Evolutionary conservation across 2,329 filamentous ascomycete genomes (phyloP).

Genomic region (Hymenoscyphus infarciens): DNA sequence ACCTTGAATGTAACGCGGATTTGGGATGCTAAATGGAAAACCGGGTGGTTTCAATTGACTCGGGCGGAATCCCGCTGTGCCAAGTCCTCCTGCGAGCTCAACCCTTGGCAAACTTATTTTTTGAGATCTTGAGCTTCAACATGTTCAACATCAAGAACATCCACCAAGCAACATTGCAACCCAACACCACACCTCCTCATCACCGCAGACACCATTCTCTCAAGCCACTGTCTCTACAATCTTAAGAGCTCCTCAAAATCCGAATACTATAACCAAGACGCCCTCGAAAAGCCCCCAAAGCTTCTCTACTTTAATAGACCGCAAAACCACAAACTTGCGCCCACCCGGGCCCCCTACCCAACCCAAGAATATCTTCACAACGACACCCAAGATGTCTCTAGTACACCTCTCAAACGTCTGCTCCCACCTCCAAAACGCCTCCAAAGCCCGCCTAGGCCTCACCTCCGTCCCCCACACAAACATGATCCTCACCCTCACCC

Average conservation of each 20-base stretch:
- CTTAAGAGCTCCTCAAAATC: background rate
- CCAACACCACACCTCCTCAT: background rate
- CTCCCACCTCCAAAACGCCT: conserved; percentile 72
- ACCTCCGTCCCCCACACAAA: conserved; percentile 67
- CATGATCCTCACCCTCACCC: conserved; percentile 59
- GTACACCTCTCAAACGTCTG: conserved; percentile 67
- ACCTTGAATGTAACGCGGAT: background rate
- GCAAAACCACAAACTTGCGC: conserved; percentile 19
- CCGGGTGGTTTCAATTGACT: too few relatives aligned
- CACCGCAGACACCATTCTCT: background rate
- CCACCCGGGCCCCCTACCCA: conserved; percentile 23
- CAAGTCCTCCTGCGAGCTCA: background rate
- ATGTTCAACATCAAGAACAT: background rate
- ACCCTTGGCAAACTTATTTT: conserved; percentile 4
- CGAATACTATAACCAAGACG: too few relatives aligned
- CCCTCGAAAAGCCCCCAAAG: background rate
- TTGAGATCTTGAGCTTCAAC: background rate
- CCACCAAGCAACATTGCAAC: background rate
- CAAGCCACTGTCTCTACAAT: background rate
- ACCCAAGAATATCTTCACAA: background rate
- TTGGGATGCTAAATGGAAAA: background rate
- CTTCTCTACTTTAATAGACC: background rate
- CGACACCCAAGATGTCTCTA: conserved; percentile 57
- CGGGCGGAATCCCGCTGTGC: background rate
- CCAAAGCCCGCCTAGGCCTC: conserved; percentile 63